Percentiles rank a stretch among this genome's conserved stretches.
These are phyloP conservation scores for Epichloe glyceriae DNA, from an alignment of 2,329 filamentous ascomycete genomes.

Conservation along the genomic window DNA sequence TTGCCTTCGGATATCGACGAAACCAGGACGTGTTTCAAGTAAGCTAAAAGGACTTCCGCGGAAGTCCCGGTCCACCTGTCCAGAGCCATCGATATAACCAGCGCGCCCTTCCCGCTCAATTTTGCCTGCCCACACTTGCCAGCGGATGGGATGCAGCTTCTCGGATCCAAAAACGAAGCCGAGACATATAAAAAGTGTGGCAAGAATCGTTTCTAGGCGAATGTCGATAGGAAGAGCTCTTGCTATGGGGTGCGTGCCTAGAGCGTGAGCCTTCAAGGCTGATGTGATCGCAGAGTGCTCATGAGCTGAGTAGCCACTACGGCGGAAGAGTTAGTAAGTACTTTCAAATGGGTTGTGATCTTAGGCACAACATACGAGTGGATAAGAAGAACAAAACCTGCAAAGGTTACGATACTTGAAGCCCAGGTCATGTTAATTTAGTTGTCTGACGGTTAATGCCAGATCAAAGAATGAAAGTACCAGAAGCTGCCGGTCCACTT, in stretches of 20 bases:
- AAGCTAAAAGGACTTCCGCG: slow-evolving; percentile 67
- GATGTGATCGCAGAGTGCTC: slow-evolving; percentile 72
- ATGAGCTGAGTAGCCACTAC: slow-evolving; percentile 88
- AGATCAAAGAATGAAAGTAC: not conserved
- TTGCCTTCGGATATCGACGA: slow-evolving; percentile 76
- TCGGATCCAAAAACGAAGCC: slow-evolving; percentile 72
- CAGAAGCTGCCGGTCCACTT: too few species aligned
- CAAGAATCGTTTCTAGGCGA: slow-evolving; percentile 69
- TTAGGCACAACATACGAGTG: slow-evolving; percentile 57
- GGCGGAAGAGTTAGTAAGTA: slow-evolving; percentile 8
- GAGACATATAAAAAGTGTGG: slow-evolving; percentile 66
- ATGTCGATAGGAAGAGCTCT: slow-evolving; percentile 69
- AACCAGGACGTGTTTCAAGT: slow-evolving; percentile 70
- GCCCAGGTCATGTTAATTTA: slow-evolving; percentile 1
- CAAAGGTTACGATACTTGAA: not conserved
- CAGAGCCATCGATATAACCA: slow-evolving; percentile 41
- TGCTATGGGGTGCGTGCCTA: slow-evolving; percentile 27
- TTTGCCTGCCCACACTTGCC: slow-evolving; percentile 70
- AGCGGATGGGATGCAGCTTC: slow-evolving; percentile 71
- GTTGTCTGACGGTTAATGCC: not conserved
- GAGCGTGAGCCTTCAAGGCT: slow-evolving; percentile 30
- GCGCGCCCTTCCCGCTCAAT: slow-evolving; percentile 63
- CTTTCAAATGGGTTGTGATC: not conserved
- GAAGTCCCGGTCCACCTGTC: slow-evolving; percentile 56
- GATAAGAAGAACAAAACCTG: slow-evolving; percentile 62